phyloP scores from a whole-genome alignment of 768 basidiomycete species.

The Sporobolomyces roseus region DNA sequence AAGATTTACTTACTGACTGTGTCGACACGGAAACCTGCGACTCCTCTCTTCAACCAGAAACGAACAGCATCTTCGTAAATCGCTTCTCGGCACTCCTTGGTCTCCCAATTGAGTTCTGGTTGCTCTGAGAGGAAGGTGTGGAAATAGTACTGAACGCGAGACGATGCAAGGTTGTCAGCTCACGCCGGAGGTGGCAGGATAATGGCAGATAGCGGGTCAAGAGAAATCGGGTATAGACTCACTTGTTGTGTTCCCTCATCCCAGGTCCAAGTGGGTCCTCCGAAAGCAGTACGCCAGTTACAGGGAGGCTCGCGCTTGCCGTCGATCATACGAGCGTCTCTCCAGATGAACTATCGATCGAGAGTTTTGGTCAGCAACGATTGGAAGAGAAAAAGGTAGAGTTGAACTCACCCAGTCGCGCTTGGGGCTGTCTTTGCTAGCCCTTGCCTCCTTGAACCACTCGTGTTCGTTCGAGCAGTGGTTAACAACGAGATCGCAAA shows the following conservation, averaged over 20 bases:
- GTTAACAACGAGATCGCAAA: constrained; percentile 67
- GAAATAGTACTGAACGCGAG: constrained; percentile 57
- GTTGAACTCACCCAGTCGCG: constrained; percentile 56
- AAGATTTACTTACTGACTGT: constrained; percentile 4
- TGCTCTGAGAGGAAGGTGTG: constrained; percentile 65
- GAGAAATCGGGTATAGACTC: background rate
- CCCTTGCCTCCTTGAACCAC: constrained; percentile 65
- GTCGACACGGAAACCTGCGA: constrained; percentile 69
- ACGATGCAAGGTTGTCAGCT: no score
- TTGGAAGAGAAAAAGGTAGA: background rate
- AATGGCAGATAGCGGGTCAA: background rate
- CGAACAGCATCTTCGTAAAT: constrained; percentile 63
- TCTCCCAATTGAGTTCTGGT: constrained; percentile 76
- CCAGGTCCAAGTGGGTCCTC: constrained; percentile 60
- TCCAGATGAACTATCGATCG: constrained; percentile 61
- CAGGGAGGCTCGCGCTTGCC: constrained; percentile 64
- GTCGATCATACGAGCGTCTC: constrained; percentile 57
- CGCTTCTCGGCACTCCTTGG: constrained; percentile 48
- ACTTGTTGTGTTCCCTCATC: constrained; percentile 60
- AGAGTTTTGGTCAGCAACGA: background rate
- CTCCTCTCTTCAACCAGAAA: constrained; percentile 71
- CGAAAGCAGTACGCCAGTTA: constrained; percentile 60
- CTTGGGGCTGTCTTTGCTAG: constrained; percentile 57
- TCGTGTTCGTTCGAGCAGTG: constrained; percentile 59
- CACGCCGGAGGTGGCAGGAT: background rate